phyloP scores from a whole-genome alignment of 2,329 filamentous ascomycete genomes.

The Cercospora janseana region DNA sequence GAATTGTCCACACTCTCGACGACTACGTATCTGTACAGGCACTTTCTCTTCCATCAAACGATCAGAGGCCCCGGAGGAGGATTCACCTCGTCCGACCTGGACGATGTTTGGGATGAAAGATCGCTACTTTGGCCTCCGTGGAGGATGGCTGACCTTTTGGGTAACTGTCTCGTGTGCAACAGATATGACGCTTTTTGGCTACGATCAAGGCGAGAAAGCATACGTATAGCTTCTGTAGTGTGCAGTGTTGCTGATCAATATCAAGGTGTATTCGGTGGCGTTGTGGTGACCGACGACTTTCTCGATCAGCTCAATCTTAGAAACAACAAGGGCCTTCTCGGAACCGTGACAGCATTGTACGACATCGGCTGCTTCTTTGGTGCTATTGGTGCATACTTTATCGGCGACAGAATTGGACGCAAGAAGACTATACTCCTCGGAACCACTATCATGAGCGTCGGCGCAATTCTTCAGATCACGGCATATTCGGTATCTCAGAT shows the following conservation, averaged over 20 bases:
- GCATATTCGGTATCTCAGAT: constrained; percentile 48
- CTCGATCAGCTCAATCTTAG: constrained; percentile 25
- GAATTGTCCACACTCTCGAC: no score
- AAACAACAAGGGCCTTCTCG: constrained; percentile 34
- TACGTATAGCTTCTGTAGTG: not conserved
- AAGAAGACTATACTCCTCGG: constrained; percentile 51
- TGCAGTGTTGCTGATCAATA: not conserved
- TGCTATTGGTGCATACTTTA: constrained; percentile 48
- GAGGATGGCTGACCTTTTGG: constrained; percentile 57
- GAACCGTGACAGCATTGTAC: constrained; percentile 56
- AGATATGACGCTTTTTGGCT: constrained; percentile 48
- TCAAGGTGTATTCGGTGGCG: constrained; percentile 53
- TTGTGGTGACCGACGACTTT: constrained; percentile 23
- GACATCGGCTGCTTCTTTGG: constrained; percentile 62
- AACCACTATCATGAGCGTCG: constrained; percentile 51
- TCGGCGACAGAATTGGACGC: constrained; percentile 51
- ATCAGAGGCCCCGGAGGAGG: not conserved
- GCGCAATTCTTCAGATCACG: constrained; percentile 50
- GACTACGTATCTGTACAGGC: not conserved
- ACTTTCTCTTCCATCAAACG: not conserved
- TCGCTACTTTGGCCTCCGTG: constrained; percentile 55
- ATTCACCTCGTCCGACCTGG: not conserved
- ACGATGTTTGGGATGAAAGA: constrained; percentile 28
- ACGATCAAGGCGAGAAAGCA: constrained; percentile 23
- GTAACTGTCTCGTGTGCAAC: constrained; percentile 27